Evolutionary conservation across 164 flowering plant genomes (phyloP), one percentile per base, ranked within the genome.

Genomic region (Umbilicus rupestris): DNA sequence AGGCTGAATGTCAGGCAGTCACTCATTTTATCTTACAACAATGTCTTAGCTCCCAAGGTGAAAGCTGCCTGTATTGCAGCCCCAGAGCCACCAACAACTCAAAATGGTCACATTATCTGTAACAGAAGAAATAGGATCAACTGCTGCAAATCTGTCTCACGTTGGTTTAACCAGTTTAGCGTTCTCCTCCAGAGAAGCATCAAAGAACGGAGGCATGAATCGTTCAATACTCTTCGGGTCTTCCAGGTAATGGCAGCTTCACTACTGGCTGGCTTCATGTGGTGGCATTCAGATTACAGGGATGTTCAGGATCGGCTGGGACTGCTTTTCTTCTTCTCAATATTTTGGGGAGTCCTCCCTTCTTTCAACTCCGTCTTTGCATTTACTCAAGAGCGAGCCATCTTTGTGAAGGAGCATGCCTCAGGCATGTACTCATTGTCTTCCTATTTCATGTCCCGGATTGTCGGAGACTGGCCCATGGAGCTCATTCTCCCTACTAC

Each of bases 331-430:
- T 90, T 92, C 79, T 85, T 90, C 86, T 81, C 98, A 60, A 87
- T 85, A 63, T 92, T 92, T 69, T 92, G 98, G 98, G 96, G 98
- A 7, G 88, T 90, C 80, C 88, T 84, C 73, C 98, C 98, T 0
- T 73, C 90, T 26, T 88, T 80, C 84, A 84, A 82, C 62, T 92
- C 97, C 68, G 79, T 90, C 57, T 93, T 93, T 69, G 70, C 93
- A 17, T 93, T 93, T 81, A 97, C 98, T 22, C 92, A 77, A 72
- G 98, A 93, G 65, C 66, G 84, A 9, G 78, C 88, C 4, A 90
- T 90, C 85, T 82, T 88, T 15, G 75, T 70, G 35, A 87, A 79
- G 65, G 98, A 90, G 63, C 84, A 86, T 2, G 81, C 90, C 11
- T 93, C 98, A 0, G 84, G 92, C 31, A 88, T 88, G 97, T 93